Percentiles rank a stretch among this genome's conserved stretches.
Evolutionary conservation across 2,329 filamentous ascomycete species (phyloP).

Genomic region (Phaeosphaeria sp.): DNA sequence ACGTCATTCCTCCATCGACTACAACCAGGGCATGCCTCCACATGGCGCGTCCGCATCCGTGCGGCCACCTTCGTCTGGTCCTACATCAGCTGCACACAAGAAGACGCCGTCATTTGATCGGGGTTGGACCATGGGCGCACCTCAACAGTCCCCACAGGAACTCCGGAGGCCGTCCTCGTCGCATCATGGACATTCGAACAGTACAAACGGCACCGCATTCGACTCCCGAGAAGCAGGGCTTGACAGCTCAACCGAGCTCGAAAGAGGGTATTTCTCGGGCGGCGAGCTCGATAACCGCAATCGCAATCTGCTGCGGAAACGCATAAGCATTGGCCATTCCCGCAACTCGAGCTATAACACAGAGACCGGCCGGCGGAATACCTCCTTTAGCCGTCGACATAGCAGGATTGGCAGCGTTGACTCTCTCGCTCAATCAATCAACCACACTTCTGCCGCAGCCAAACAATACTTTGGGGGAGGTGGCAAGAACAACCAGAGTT

Average conservation of each 20-base stretch:
- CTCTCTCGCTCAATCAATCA: constrained; percentile 67
- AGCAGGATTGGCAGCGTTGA: constrained; percentile 81
- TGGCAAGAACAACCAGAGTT: constrained; percentile 42
- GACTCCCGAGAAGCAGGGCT: constrained; percentile 37
- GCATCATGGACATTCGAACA: constrained; percentile 38
- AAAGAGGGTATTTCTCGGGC: constrained; percentile 92
- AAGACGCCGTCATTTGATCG: constrained; percentile 66
- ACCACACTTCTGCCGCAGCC: constrained; percentile 61
- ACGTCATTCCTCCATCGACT: constrained; percentile 87
- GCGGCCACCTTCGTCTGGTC: constrained; percentile 26
- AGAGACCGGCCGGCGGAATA: constrained; percentile 59
- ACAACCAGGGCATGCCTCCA: constrained; percentile 51
- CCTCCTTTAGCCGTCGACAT: constrained; percentile 68
- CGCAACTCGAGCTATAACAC: constrained; percentile 77
- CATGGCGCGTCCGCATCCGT: constrained; percentile 24
- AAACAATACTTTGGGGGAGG: constrained; percentile 72
- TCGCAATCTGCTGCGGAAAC: constrained; percentile 77
- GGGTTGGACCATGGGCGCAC: constrained; percentile 61
- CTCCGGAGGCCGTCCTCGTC: constrained; percentile 41
- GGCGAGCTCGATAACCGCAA: constrained; percentile 77
- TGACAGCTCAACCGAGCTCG: constrained; percentile 63
- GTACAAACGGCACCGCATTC: constrained; percentile 36
- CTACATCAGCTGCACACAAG: constrained; percentile 50
- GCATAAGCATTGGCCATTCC: constrained; percentile 69
- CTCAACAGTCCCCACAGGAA: constrained; percentile 36